Base-by-base conservation (phyloP, 768 basidiomycete genomes). In the Russula virescens region DNA sequence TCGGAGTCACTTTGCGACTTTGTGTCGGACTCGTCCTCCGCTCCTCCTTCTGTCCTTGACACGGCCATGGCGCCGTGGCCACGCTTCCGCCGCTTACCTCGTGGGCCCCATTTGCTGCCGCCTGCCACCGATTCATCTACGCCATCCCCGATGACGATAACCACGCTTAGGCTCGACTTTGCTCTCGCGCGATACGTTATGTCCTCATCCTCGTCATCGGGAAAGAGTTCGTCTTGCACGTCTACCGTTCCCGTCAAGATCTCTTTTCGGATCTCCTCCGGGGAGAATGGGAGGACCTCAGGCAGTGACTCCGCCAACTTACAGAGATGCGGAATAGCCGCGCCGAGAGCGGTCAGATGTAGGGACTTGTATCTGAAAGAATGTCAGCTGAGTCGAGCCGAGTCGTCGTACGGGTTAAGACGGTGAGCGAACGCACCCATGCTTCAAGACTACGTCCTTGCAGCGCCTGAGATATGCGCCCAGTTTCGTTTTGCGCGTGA, bases 251-350 rank as follows among this genome's bases (percentile, higher is more conserved):
- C 86, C 0, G 91, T 93, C 9, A 76, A 77, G 16, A 88, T 76
- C 60, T 86, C 80, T 25, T 79, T 80, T 46, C 79, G 78, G 5
- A 91, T 82, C 60, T 91, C 87, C 52, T 83, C 81, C 42, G 74
- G 71, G 0, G 82, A 67, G 69, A 83, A 90, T 0, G 91, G 89
- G 13, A 95, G 78, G 52, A 87, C 84, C 3, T 81, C 77, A 0
- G 91, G 89, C 31, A 94, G 77, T 23, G 90, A 86, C 6, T 86
- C 80, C 14, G 81, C 75, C 16, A 96, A 78, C 51, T 84, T 83
- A 31, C 88, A 74, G 25, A 92, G 82, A 68, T 86, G 86, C 3
- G 93, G 91, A 61, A 95, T 94, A 1, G 94, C 91, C 5, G 93
- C 93, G 26, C 91, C 93, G 85, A 94, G 88, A 7, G 90, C 93